These are phyloP conservation scores for Spathaspora arborariae DNA, from an alignment of 805 yeast species.

Conservation along the genomic window DNA sequence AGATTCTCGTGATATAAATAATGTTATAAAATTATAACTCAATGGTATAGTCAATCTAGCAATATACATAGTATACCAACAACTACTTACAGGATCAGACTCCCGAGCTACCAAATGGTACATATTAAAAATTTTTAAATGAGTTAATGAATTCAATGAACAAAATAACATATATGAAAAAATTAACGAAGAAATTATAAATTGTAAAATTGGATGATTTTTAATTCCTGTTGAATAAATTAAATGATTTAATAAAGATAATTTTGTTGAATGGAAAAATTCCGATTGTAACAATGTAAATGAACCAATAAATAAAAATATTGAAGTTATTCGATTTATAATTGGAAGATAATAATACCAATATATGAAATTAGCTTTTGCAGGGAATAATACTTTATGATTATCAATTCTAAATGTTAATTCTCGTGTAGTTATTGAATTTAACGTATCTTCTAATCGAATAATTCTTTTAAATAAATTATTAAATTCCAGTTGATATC, in stretches of 20 bases:
- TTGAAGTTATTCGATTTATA: slow-evolving; percentile 40
- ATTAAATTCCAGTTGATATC: slow-evolving; percentile 57
- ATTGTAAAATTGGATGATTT: slow-evolving; percentile 24
- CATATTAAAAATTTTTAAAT: slow-evolving; percentile 66
- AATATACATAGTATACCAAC: slow-evolving; percentile 76
- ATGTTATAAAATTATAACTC: slow-evolving; percentile 71
- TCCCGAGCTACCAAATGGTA: slow-evolving; percentile 70
- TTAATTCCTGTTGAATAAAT: slow-evolving; percentile 10
- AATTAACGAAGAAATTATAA: slow-evolving; percentile 37
- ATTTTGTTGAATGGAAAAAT: slow-evolving; percentile 61
- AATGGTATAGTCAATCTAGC: slow-evolving; percentile 70
- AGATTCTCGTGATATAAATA: slow-evolving; percentile 50
- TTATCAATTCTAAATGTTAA: slow-evolving; percentile 19
- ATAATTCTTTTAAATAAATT: slow-evolving; percentile 46
- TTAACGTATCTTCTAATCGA: slow-evolving; percentile 54
- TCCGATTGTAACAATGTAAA: slow-evolving; percentile 68
- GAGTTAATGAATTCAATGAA: slow-evolving; percentile 62
- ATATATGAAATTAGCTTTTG: slow-evolving; percentile 38
- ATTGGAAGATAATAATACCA: slow-evolving; percentile 46
- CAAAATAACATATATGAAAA: slow-evolving; percentile 67
- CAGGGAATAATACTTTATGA: slow-evolving; percentile 24
- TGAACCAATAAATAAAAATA: slow-evolving; percentile 42
- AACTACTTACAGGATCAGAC: slow-evolving; percentile 70
- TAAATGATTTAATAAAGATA: slow-evolving; percentile 57
- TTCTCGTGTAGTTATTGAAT: slow-evolving; percentile 25